Evolutionary conservation across 352 stramenopile genomes (phyloP), one percentile per base, ranked within the genome.

Genomic region (Globisporangium middletonii): DNA sequence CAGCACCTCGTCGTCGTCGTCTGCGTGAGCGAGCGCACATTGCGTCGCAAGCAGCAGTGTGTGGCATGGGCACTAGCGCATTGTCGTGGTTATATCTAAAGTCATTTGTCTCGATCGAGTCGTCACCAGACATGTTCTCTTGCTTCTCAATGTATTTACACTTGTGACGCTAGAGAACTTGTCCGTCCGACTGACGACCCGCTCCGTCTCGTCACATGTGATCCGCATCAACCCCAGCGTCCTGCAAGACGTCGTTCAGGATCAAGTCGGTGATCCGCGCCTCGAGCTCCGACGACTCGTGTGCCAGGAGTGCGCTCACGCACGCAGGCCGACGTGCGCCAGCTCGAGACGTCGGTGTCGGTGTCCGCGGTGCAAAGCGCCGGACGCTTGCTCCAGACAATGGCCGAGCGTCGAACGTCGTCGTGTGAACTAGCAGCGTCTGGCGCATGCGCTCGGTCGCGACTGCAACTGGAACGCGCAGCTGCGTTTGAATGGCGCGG

Each of bases 221-320:
- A 35, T 35, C 33, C 7, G 12, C 41, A 45, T 28, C 8, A 26
- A 48, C 18, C n/a, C 1, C 4, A 0, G n/a, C 43, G n/a, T 26
- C 62, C 16, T 11, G 28, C 23, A 79, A n/a, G 33, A 81, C 48
- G 23, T 81, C 72, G 26, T 52, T 48, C 28, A 81, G 52, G 46
- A 81, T 71, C 43, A 67, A 53, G 27, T 57, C 45, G 0, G 69
- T 75, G 43, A 78, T 60, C 26, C 67, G 61, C 12, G 67, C 62
- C 23, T 81, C 67, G 8, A 81, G 48, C 59, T 77, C 57, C 42
- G 63, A 28, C 4, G 64, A 57, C 50, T 78, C 67, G 19, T 73
- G 57, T 4, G 4, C 53, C 41, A 71, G 65, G 0, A 72, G 45
- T 27, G 46, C 30, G 18, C 45, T 6, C 15, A 50, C 9, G 9